Percentiles rank a stretch among this genome's conserved stretches.
Conservation (phyloP, 208 protist genomes). For the Lotmaria passim region DNA sequence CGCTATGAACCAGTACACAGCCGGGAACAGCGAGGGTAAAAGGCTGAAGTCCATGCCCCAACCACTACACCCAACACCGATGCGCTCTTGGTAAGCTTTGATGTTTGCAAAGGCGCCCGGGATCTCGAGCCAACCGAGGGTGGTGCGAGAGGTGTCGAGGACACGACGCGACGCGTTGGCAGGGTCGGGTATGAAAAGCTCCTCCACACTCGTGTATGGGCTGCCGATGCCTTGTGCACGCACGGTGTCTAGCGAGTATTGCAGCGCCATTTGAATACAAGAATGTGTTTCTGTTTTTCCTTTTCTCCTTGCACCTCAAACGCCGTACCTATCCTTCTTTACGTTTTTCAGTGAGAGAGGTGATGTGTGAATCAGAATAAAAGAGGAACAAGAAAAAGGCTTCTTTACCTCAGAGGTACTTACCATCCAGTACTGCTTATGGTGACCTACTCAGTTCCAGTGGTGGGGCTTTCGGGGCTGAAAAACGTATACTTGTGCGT, state of each 20-base stretch:
- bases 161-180: constrained; percentile 20
- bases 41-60: constrained; percentile 52
- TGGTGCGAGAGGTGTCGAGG: constrained; percentile 30
- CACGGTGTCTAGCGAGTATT: constrained; percentile 16
- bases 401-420: no score
- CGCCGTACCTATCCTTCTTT: no score
- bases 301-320: not conserved
- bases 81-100: constrained; percentile 27
- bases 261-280: constrained; percentile 23
- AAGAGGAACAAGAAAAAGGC: no score
- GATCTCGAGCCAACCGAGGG: constrained; percentile 29
- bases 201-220: constrained; percentile 24
- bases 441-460: no score
- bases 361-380: not conserved
- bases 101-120: constrained; percentile 33
- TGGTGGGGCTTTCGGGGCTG: no score
- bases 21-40: constrained; percentile 34
- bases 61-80: constrained; percentile 33
- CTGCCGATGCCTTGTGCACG: constrained; percentile 35
- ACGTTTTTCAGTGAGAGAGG: no score
- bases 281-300: not conserved
- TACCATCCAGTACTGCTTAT: no score
- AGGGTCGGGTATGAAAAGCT: constrained; percentile 27
- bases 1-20: constrained; percentile 50
- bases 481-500: no score